Evolutionary conservation across 225 moss, liverwort and hornwort genomes (phyloP).

Genomic region (Ulota crispa): DNA sequence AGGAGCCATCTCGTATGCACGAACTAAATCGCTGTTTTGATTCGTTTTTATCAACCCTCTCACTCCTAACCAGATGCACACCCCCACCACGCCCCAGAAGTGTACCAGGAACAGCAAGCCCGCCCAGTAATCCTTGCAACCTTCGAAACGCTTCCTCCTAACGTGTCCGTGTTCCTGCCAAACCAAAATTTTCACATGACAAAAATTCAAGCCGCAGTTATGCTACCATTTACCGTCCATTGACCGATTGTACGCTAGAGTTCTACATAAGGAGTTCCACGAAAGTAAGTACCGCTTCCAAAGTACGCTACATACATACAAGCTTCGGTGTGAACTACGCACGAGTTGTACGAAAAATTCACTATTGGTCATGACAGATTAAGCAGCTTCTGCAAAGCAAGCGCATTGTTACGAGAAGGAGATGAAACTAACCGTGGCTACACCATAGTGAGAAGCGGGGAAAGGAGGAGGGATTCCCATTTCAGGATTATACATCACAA

Average conservation of each 20-base stretch:
- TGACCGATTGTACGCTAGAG: neutral
- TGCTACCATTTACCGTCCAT: neutral
- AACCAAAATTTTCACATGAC: neutral
- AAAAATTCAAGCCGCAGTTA: neutral
- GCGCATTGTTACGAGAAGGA: neutral
- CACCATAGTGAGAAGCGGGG: slow-evolving; percentile 27
- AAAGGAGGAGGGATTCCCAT: slow-evolving; percentile 36
- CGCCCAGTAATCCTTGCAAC: slow-evolving; percentile 65
- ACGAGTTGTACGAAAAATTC: neutral
- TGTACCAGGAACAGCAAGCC: slow-evolving; percentile 50
- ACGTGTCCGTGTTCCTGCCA: slow-evolving; percentile 43
- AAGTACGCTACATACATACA: neutral
- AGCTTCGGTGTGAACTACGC: neutral
- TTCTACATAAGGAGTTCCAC: neutral
- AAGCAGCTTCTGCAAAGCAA: neutral
- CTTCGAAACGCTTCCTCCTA: slow-evolving; percentile 39
- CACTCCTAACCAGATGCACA: slow-evolving; percentile 52
- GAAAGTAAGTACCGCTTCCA: neutral
- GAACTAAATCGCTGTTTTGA: slow-evolving; percentile 22
- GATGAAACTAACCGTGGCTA: slow-evolving; percentile 25
- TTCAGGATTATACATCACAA: slow-evolving; percentile 15
- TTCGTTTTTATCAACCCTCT: slow-evolving; percentile 45
- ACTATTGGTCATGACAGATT: neutral
- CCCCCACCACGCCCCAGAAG: slow-evolving; percentile 52
- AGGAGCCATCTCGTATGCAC: slow-evolving; percentile 21